Evolutionary conservation across 148 eudicot species (phyloP), one percentile per base, ranked within the genome.

Genomic region (Camellia lanceoleosa): DNA sequence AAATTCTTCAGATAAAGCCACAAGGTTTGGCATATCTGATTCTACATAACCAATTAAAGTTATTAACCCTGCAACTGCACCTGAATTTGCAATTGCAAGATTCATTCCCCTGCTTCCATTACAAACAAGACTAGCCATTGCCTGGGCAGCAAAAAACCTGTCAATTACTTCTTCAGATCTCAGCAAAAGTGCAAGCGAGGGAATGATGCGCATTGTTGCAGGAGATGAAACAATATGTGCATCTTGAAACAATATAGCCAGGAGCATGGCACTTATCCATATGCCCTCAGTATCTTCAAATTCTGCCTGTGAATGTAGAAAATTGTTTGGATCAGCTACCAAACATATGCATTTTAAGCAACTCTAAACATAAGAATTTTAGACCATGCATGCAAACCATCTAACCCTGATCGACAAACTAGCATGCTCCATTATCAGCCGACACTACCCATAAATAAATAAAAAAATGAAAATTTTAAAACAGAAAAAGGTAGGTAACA

Each of bases 141-240:
- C 98, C 78, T 94, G 98, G 80, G 96, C 90, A 73, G 98, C 90
- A 75, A 94, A 90, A 74, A 73, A 92, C 77, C 88, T 86, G 86
- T 88, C 91, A 72, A 87, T 84, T 77, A 87, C 77, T 84, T 90
- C 94, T 71, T 90, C 94, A 73, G 94, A 89, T 80, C 85, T 92
- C 82, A 94, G 83, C 71, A 94, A 76, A 86, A 81, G 78, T 1
- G 90, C 86, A 73, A 94, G 93, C 69, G 85, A 85, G 64, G 92
- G 90, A 60, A 94, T 86, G 62, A 90, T 84, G 44, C 82, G 82
- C 85, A 89, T 84, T 47, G 90, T 84, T 55, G 83, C 82, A 20
- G 92, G 90, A 54, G 88, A 84, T 42, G 82, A 82, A 49, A 87
- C 93, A 73, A 92, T 86, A 77, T 75, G 71, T 61, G 87, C 83